Conservation (phyloP, 2,329 filamentous ascomycete species). For the Microdochium nivale region DNA sequence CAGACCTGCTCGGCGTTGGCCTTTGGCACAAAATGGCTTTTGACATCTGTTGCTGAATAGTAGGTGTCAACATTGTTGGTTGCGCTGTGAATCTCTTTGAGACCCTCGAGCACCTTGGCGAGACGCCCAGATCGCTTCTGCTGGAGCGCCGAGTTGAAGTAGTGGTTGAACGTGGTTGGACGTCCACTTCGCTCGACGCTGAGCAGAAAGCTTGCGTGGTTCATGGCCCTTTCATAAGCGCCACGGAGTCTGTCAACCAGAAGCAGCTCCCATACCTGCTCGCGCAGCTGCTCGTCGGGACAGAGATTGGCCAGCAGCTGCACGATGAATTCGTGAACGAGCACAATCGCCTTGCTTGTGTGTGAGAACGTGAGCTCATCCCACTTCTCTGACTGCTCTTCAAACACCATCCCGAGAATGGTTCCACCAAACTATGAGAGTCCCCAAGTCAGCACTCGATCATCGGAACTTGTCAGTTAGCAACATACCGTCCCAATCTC, state of each 20-base stretch:
- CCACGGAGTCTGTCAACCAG: constrained; percentile 35
- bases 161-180: constrained; percentile 42
- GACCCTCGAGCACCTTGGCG: background rate
- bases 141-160: constrained; percentile 28
- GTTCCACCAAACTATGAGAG: constrained; percentile 25
- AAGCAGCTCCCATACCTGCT: constrained; percentile 31
- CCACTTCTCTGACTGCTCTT: constrained; percentile 48
- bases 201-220: constrained; percentile 42
- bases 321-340: constrained; percentile 44
- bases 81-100: too few relatives aligned
- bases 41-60: background rate
- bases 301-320: constrained; percentile 32
- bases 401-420: constrained; percentile 37
- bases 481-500: constrained; percentile 44
- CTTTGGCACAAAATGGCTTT: background rate
- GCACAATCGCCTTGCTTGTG: constrained; percentile 37
- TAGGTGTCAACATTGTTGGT: too few relatives aligned
- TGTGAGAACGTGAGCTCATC: constrained; percentile 34
- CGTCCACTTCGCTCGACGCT: constrained; percentile 36
- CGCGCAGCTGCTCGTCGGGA: constrained; percentile 29
- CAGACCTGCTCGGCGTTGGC: constrained; percentile 19
- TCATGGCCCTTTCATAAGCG: constrained; percentile 37
- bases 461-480: too few relatives aligned
- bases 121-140: background rate
- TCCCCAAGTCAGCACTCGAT: background rate